phyloP scores from a whole-genome alignment of 2,329 filamentous ascomycete species.

The Metarhizium robertsii region DNA sequence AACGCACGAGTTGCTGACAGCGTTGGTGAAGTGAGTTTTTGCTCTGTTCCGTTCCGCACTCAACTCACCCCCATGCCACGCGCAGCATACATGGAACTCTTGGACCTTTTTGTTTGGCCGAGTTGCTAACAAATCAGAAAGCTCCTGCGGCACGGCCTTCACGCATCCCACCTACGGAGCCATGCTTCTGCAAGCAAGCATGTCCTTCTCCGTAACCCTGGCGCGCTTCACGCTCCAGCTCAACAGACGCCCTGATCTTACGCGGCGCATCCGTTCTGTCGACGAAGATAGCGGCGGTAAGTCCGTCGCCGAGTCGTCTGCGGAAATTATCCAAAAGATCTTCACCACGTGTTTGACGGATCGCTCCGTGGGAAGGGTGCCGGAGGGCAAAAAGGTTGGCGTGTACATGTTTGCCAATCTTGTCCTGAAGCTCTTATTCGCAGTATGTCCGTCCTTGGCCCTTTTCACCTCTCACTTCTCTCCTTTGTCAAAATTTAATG shows the following conservation, averaged over 20 bases:
- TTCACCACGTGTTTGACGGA: slow-evolving; percentile 87
- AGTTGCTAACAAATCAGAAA: slow-evolving; percentile 23
- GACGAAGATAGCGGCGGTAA: slow-evolving; percentile 59
- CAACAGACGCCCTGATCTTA: slow-evolving; percentile 70
- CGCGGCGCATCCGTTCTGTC: slow-evolving; percentile 51
- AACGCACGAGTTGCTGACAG: slow-evolving; percentile 66
- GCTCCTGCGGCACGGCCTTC: slow-evolving; percentile 75
- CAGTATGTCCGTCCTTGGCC: slow-evolving; percentile 37
- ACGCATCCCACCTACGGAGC: slow-evolving; percentile 70
- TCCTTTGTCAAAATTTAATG: slow-evolving; percentile 4
- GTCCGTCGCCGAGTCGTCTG: slow-evolving; percentile 75
- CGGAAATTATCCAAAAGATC: slow-evolving; percentile 81
- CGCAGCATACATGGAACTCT: neutral
- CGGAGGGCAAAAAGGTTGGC: slow-evolving; percentile 76
- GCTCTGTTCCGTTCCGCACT: neutral
- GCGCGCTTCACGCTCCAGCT: slow-evolving; percentile 77
- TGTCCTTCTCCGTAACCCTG: slow-evolving; percentile 71
- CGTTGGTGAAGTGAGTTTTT: slow-evolving; percentile 58
- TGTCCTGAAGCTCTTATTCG: slow-evolving; percentile 79
- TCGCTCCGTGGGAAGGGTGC: slow-evolving; percentile 57
- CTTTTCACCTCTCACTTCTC: neutral
- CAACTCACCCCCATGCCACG: no score
- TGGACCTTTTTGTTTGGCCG: neutral
- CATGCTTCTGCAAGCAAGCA: slow-evolving; percentile 73
- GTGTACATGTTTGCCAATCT: slow-evolving; percentile 91